Percentiles rank a stretch among this genome's conserved stretches.
Conservation (phyloP, 768 basidiomycete species). For the Kwoniella pini region DNA sequence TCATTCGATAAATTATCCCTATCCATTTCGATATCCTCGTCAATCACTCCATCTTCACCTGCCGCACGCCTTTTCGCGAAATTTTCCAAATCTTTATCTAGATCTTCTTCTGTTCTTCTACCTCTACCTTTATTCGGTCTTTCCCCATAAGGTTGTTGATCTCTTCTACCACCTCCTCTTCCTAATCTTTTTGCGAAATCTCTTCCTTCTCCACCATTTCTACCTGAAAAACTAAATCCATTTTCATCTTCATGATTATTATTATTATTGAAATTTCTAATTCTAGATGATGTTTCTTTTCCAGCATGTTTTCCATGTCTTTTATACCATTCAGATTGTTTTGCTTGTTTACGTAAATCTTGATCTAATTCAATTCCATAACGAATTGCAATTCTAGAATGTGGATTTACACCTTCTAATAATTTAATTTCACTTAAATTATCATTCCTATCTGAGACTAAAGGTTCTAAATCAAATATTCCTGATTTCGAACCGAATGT, state of each 20-base stretch:
- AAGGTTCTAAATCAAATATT: constrained; percentile 10
- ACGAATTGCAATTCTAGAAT: constrained; percentile 44
- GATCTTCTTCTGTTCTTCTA: constrained; percentile 81
- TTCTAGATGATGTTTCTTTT: constrained; percentile 32
- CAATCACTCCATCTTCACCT: constrained; percentile 69
- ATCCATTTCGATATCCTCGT: constrained; percentile 63
- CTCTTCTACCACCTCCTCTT: constrained; percentile 63
- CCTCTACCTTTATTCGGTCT: constrained; percentile 66
- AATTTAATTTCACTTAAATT: constrained; percentile 22
- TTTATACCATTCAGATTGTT: constrained; percentile 47
- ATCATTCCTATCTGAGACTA: neutral
- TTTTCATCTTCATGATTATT: constrained; percentile 17
- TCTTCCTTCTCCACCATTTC: constrained; percentile 28
- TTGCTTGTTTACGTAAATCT: constrained; percentile 37
- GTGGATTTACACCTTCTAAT: constrained; percentile 41
- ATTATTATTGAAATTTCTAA: constrained; percentile 13
- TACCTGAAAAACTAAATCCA: constrained; percentile 18
- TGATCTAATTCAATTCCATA: constrained; percentile 45
- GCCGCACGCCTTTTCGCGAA: constrained; percentile 84
- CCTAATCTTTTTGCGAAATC: constrained; percentile 40
- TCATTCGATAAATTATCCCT: neutral
- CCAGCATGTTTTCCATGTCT: constrained; percentile 47
- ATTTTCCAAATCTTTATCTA: constrained; percentile 84
- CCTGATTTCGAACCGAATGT: constrained; percentile 20
- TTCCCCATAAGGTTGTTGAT: constrained; percentile 67